Evolutionary conservation across 352 stramenopile species (phyloP), one percentile per base, ranked within the genome.

Genomic region (Phytophthora fragariaefolia): DNA sequence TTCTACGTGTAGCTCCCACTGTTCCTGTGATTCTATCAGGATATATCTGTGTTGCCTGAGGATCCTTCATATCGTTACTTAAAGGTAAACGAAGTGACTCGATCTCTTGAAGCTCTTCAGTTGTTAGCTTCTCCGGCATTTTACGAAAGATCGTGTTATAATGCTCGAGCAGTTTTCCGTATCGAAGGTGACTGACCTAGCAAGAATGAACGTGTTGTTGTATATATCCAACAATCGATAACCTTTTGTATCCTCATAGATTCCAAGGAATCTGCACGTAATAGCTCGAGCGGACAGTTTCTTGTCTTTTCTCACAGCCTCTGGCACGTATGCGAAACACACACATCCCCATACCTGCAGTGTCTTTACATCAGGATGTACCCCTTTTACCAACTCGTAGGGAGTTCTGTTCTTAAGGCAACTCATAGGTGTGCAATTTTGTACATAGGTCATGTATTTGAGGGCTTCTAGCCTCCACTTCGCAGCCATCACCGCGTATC

Each of bases 1-100:
- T 48, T 20, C 7, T 58, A 24, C 17, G 34, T 59, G 24, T 59
- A 15, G 24, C 34, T 59, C 52, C 52, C 23, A 59, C 52, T 49
- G 34, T 20, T 38, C 34, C 27, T 32, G 24, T 10, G 38, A 58
- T 17, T 49, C 36, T 49, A 3, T 20, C 20, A 3, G 4, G 9
- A 38, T 23, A 23, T 22, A 24, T 13, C 23, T 52, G 7, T 34
- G 49, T 18, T 34, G 15, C 8, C 9, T 20, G 10, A 7, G 6
- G 4, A 34, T 36, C 23, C 7, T 34, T 22, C n/a, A n/a, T n/a
- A n/a, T n/a, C n/a, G n/a, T n/a, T n/a, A n/a, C n/a, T n/a, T n/a
- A n/a, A n/a, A n/a, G n/a, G n/a, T n/a, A n/a, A n/a, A n/a, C n/a
- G n/a, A n/a, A n/a, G n/a, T n/a, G n/a, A n/a, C n/a, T n/a, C n/a